phyloP scores from a whole-genome alignment of 352 stramenopile species.

The Thraustochytrium striatum region DNA sequence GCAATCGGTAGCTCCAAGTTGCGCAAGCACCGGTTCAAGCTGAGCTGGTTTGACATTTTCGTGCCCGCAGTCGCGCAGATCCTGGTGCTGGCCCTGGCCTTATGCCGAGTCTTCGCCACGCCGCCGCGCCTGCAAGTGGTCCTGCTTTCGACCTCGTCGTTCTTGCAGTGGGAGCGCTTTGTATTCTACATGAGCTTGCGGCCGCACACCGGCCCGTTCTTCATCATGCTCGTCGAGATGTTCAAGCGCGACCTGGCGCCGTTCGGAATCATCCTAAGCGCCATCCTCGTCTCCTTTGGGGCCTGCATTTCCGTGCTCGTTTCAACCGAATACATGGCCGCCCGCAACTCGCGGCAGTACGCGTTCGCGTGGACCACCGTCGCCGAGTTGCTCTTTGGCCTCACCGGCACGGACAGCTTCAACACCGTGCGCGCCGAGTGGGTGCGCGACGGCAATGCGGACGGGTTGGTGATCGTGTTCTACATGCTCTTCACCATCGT shows the following conservation, averaged over 20 bases:
- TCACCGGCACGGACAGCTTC: neutral
- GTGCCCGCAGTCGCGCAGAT: neutral
- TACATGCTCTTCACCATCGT: neutral
- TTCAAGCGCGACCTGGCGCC: neutral
- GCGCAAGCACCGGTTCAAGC: neutral
- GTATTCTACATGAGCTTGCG: neutral
- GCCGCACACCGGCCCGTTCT: neutral
- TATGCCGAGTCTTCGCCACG: neutral
- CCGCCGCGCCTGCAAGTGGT: neutral
- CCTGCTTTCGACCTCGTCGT: neutral
- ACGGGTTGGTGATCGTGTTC: neutral
- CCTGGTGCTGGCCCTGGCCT: neutral
- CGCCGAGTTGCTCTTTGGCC: neutral
- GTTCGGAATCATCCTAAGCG: neutral
- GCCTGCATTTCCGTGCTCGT: neutral
- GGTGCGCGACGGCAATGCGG: neutral
- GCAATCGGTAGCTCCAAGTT: neutral
- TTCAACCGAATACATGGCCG: neutral
- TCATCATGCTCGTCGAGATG: constrained; percentile 11
- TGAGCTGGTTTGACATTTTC: neutral
- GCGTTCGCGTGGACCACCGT: neutral
- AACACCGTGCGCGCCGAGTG: neutral
- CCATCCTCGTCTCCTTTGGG: neutral
- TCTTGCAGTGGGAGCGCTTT: neutral
- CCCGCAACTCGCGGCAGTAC: neutral